A percentile compares a stretch with the other conserved stretches of the same genome.
Conservation (phyloP, 106 monocot species). For the Xerophyta viscosa region DNA sequence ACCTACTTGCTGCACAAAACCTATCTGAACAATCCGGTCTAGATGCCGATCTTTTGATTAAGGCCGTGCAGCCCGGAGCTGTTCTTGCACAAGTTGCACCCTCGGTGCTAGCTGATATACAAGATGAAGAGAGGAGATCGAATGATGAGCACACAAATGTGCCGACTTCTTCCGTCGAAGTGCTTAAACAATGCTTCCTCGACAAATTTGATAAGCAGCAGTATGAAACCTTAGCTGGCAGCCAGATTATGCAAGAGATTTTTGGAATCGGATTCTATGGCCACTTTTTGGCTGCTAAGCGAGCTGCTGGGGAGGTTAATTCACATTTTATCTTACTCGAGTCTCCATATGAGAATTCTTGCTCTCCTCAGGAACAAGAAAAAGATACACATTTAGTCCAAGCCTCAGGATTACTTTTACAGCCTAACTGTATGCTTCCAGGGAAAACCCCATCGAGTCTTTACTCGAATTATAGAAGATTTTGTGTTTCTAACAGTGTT, state of each 20-base stretch:
- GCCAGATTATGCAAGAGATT: constrained; percentile 59
- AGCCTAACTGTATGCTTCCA: constrained; percentile 30
- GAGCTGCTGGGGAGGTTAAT: constrained; percentile 45
- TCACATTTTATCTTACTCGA: constrained; percentile 71
- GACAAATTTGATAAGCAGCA: constrained; percentile 57
- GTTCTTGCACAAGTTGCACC: constrained; percentile 57
- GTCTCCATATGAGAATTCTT: constrained; percentile 44
- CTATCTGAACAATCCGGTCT: constrained; percentile 59
- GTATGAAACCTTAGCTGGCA: constrained; percentile 70
- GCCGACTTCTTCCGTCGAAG: constrained; percentile 69
- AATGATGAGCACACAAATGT: constrained; percentile 23
- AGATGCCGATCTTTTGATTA: constrained; percentile 63
- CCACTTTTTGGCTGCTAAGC: constrained; percentile 69
- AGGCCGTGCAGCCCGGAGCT: constrained; percentile 56
- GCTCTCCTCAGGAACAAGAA: not conserved
- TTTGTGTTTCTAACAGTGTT: constrained; percentile 23
- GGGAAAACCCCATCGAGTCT: constrained; percentile 10
- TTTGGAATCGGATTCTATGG: constrained; percentile 88
- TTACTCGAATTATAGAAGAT: constrained; percentile 22
- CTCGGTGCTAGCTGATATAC: constrained; percentile 52
- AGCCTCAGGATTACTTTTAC: constrained; percentile 17
- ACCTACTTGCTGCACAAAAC: constrained; percentile 56
- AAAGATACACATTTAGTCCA: constrained; percentile 4
- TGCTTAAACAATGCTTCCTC: constrained; percentile 56
- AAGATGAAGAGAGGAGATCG: constrained; percentile 28